Base-by-base conservation (phyloP, 495 filamentous ascomycete species). In the Daldinia decipiens region DNA sequence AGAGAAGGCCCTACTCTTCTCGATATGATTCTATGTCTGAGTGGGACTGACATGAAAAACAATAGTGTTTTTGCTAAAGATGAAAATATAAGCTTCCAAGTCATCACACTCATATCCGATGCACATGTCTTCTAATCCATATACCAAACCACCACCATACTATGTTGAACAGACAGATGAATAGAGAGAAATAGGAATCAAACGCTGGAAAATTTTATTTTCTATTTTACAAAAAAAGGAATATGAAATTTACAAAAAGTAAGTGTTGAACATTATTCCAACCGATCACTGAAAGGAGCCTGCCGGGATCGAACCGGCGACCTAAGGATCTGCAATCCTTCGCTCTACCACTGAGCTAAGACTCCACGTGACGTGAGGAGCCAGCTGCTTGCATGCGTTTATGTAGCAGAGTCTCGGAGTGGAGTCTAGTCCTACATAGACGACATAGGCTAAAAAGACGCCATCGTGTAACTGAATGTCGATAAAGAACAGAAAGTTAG, bases 301-400 rank as follows among this genome's bases (percentile, higher is more conserved):
- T 53, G 50, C 50, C 50, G 50, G 50, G 50, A 53, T 53, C 50
- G 50, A 53, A 53, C 50, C 50, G 5, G 50, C 50, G 50, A 53
- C 50, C 50, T 53, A 53, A 31, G 50, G 50, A 53, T 53, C 50
- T 53, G 50, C 50, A 53, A 53, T 53, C 50, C 50, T 31, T 53
- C 50, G 50, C 50, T 53, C 50, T 53, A 53, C 50, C 50, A 53
- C 50, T 53, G 50, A 53, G 50, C 50, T 53, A 53, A 53, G 50
- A 53, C 50, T 53, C 50, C 50, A 53, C 27, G 24, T 15, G 50
- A 53, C 43, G 1, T 31, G 50, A 1, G 12, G 15, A 9, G 0
- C 0, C 50, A 1, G 26, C 6, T 31, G 26, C 13, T 31, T 29
- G 13, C 13, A 31, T 0, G 26, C 8, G 3, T 15, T 53, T 53